These are phyloP conservation scores for Hyaloscypha variabilis DNA, from an alignment of 495 filamentous ascomycete genomes.

Conservation along the genomic window DNA sequence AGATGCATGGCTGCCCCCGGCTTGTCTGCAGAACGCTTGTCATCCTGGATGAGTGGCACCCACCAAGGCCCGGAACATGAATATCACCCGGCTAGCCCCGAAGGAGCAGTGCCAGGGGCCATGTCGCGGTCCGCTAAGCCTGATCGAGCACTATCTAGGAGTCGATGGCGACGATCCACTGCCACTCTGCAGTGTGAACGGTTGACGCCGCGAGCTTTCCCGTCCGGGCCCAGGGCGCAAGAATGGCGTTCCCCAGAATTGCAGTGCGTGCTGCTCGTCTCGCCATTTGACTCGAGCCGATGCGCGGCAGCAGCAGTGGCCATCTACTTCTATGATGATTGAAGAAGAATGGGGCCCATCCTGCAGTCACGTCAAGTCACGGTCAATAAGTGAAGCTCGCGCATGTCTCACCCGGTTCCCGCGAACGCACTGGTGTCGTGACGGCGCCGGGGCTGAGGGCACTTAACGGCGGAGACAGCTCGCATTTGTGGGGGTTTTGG, in stretches of 20 bases:
- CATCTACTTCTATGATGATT: too few relatives aligned
- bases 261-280: too few relatives aligned
- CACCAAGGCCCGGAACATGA: not conserved
- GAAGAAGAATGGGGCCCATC: too few relatives aligned
- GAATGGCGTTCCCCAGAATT: too few relatives aligned
- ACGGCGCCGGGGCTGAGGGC: not conserved
- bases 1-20: not conserved
- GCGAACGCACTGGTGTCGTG: not conserved
- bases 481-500: constrained; percentile 5
- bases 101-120: not conserved
- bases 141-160: not conserved
- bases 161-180: not conserved
- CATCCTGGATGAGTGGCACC: not conserved
- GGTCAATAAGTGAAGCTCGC: too few relatives aligned
- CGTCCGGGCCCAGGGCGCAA: not conserved
- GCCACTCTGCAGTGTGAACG: not conserved
- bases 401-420: too few relatives aligned
- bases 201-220: not conserved
- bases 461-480: not conserved
- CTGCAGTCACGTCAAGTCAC: too few relatives aligned
- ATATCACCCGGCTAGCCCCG: not conserved
- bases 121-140: not conserved
- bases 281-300: too few relatives aligned
- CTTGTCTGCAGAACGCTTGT: not conserved
- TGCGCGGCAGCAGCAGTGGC: too few relatives aligned